Evolutionary conservation across 2,329 filamentous ascomycete genomes (phyloP), one percentile per base, ranked within the genome.

Genomic region (Botryosphaeria dothidea): DNA sequence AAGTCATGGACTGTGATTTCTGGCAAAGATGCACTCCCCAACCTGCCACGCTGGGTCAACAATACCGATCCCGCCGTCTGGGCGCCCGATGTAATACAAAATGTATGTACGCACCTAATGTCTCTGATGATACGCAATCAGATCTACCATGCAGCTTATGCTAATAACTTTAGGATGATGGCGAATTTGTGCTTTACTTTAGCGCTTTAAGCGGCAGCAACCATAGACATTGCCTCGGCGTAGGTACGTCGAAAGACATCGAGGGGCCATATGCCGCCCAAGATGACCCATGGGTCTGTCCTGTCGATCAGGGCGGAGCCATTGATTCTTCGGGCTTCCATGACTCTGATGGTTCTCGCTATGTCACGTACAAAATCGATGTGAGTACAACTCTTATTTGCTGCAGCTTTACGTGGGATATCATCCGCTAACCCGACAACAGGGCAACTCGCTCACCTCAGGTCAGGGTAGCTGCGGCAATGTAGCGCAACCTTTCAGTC

Each of bases 331-430:
- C 84, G 0, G 86, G 85, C 3, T 90, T 88, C 73, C 70, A 77
- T 9, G 88, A 90, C 70, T 72, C 74, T 9, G 81, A 83, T 27
- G 84, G 84, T 23, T 80, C 74, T 27, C 81, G 83, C 6, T 90
- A 88, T 70, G 80, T 90, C 3, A 76, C 85, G 7, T 90, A 88
- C 78, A 91, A 90, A 74, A 79, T 90, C 25, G 88, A 91, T 73
- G 58, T 62, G 23, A 36, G 58, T 34, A 11, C 7, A 34, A 1
- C 7, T 0, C 36, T 3, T 36, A 38, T 7, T 41, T 11, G 8
- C 4, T 29, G 46, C 6, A 21, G 29, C 17, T 9, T 27, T 11
- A 23, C 13, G 7, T 34, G 7, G 7, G 7, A 7, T 34, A 4
- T 43, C 23, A n/a, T 6, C 8, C 5, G 45, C 21, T 23, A 21